phyloP scores from a whole-genome alignment of 1,284 basidiomycete species.

The Sparassis latifolia region DNA sequence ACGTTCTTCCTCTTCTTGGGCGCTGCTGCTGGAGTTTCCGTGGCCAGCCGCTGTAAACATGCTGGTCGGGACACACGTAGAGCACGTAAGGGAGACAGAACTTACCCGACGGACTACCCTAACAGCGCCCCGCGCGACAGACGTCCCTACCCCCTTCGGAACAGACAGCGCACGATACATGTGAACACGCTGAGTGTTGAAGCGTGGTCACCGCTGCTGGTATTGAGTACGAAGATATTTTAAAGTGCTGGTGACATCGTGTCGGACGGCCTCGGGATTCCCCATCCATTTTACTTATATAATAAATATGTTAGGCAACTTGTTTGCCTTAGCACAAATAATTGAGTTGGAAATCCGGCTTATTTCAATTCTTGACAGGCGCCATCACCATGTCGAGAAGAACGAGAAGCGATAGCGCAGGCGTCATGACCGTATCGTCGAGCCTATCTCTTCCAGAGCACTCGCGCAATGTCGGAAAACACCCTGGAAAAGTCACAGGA shows the following conservation, averaged over 20 bases:
- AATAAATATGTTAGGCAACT: background rate
- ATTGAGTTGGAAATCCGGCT: background rate
- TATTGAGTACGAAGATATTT: background rate
- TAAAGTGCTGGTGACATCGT: background rate
- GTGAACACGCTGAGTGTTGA: slow-evolving; percentile 19
- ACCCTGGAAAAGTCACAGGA: slow-evolving; percentile 1
- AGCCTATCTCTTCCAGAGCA: background rate
- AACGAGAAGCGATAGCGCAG: background rate
- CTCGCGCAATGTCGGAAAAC: background rate
- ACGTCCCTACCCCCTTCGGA: slow-evolving; percentile 42
- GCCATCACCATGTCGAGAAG: background rate
- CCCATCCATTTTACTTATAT: background rate
- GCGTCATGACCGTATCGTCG: background rate
- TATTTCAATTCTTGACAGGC: background rate
- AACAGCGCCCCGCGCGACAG: slow-evolving; percentile 38
- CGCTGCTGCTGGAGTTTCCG: slow-evolving; percentile 35
- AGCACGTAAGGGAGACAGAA: slow-evolving; percentile 7
- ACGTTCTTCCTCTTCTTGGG: slow-evolving; percentile 48
- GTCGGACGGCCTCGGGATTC: slow-evolving; percentile 14
- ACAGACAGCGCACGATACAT: slow-evolving; percentile 59
- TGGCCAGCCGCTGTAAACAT: slow-evolving; percentile 46
- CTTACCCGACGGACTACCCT: slow-evolving; percentile 51
- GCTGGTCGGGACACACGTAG: slow-evolving; percentile 4
- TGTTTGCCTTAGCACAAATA: background rate
- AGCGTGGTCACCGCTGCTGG: slow-evolving; percentile 17